Base-by-base conservation (phyloP, 805 yeast species). In the Suhomyces prunicola region DNA sequence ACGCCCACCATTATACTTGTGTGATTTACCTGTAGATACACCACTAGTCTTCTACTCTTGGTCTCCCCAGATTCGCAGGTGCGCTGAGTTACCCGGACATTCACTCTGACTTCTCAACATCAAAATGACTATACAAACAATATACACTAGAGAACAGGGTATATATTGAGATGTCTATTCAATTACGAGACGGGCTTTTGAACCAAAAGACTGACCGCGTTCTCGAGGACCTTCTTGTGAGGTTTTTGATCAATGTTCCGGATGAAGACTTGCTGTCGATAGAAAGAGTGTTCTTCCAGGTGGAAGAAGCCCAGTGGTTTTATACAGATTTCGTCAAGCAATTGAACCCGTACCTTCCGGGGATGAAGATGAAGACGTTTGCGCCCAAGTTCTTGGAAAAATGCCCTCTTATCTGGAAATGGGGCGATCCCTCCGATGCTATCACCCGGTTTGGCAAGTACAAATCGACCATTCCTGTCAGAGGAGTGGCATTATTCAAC, bases 301-400 rank as follows among this genome's bases (percentile, higher is more conserved):
- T 94, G 42, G 99, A 94, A 74, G 98, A 94, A 69, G 99, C 99
- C 2, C 97, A 91, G 60, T 94, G 99, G 99, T 94, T 88, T 66
- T 94, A 92, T 70, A 81, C 87, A 48, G 99, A 94, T 70, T 92
- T 87, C 62, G 78, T 87, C 10, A 80, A 92, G 35, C 81, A 80
- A 35, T 71, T 86, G 61, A 87, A 90, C 66, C 92, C 94, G 3
- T 68, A 77, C 31, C 76, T 93, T 54, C 98, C 97, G 1, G 66
- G 81, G 2, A 72, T 92, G 76, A 87, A 86, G 63, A 84, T 91
- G 82, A 87, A 87, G 66, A 71, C 79, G 7, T 92, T 94, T 67
- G 85, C 92, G 0, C 80, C 86, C 46, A 78, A 76, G 56, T 72
- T 94, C 35, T 76, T 87, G 57, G 83, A 83, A 56, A 76, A 83